These are phyloP conservation scores for Punica granatum DNA, from an alignment of 345 rosid species.

Conservation along the genomic window DNA sequence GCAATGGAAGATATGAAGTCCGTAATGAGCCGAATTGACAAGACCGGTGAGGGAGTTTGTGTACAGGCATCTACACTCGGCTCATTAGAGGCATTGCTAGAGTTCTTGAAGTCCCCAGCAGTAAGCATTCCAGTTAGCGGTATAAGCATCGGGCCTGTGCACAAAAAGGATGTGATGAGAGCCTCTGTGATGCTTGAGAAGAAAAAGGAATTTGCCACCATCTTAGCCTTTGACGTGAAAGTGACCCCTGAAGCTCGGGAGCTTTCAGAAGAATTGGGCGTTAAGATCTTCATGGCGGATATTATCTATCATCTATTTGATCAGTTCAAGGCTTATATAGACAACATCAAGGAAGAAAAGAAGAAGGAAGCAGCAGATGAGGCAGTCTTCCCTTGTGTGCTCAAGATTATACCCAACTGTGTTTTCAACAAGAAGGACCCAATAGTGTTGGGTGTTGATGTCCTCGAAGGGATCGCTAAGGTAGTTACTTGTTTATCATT, in stretches of 20 bases:
- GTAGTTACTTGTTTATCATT: constrained; percentile 15
- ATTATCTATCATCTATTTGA: constrained; percentile 90
- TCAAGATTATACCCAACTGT: constrained; percentile 62
- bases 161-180: constrained; percentile 85
- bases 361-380: constrained; percentile 89
- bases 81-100: constrained; percentile 91
- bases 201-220: constrained; percentile 84
- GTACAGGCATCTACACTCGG: constrained; percentile 96
- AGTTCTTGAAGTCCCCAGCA: constrained; percentile 75
- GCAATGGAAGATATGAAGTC: constrained; percentile 84
- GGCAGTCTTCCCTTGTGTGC: constrained; percentile 89
- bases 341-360: constrained; percentile 78
- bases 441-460: constrained; percentile 78
- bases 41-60: constrained; percentile 83
- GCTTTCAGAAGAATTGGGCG: constrained; percentile 79
- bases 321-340: constrained; percentile 79
- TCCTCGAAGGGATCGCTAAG: constrained; percentile 67
- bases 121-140: constrained; percentile 91
- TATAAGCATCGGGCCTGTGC: constrained; percentile 85
- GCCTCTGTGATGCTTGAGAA: constrained; percentile 94
- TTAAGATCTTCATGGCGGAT: constrained; percentile 89
- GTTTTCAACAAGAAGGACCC: constrained; percentile 82
- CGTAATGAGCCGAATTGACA: constrained; percentile 75
- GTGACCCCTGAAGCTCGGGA: constrained; percentile 90
- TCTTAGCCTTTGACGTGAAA: constrained; percentile 93